phyloP scores from a whole-genome alignment of 441 rosid species.

The Pelargonium citronellum region DNA sequence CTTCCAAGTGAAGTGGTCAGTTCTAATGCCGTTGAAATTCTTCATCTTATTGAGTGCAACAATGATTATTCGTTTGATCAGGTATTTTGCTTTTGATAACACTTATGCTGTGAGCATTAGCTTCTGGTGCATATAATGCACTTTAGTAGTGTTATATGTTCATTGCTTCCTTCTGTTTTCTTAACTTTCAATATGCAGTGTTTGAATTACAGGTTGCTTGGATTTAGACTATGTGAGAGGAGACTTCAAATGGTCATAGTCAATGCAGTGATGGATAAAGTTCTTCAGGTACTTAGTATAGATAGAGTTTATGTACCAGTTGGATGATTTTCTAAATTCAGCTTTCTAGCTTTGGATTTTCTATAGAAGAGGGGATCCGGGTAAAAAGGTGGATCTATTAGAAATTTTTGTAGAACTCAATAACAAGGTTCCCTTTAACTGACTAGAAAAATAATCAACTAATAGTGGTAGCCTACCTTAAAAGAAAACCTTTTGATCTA shows the following conservation, averaged over 20 bases:
- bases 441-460: background rate
- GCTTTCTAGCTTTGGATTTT: background rate
- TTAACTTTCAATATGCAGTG: slow-evolving; percentile 29
- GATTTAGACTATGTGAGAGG: slow-evolving; percentile 62
- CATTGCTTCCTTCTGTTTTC: background rate
- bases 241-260: slow-evolving; percentile 31
- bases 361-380: background rate
- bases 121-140: background rate
- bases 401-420: background rate
- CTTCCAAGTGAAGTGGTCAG: slow-evolving; percentile 63
- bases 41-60: slow-evolving; percentile 63
- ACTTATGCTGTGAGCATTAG: slow-evolving; percentile 13
- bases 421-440: slow-evolving; percentile 1
- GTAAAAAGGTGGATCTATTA: background rate
- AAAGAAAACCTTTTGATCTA: background rate
- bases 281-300: slow-evolving; percentile 49
- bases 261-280: slow-evolving; percentile 42
- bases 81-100: slow-evolving; percentile 35
- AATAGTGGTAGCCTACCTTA: no score
- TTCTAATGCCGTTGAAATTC: slow-evolving; percentile 53
- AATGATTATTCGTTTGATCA: slow-evolving; percentile 63
- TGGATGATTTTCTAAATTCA: background rate
- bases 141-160: background rate
- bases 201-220: slow-evolving; percentile 84
- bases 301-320: slow-evolving; percentile 18